A percentile compares a stretch with the other conserved stretches of the same genome.
phyloP scores from a whole-genome alignment of 1,284 basidiomycete genomes.

The Fomitopsis betulina region DNA sequence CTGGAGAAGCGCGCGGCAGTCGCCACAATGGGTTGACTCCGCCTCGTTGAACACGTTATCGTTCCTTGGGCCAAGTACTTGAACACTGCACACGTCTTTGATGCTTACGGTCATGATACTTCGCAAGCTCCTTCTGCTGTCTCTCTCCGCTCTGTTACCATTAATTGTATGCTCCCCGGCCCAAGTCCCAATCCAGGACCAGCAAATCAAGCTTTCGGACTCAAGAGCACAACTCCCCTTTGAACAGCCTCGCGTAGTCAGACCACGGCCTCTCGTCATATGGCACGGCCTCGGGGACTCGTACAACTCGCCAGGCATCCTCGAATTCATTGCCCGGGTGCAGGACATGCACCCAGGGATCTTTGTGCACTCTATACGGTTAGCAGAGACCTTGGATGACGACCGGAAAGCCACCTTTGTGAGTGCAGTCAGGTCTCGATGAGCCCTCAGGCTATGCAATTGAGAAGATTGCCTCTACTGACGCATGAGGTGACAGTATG shows the following conservation, averaged over 20 bases:
- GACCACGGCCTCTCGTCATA: constrained; percentile 71
- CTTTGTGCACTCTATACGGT: constrained; percentile 79
- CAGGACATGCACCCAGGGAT: constrained; percentile 77
- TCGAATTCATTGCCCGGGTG: constrained; percentile 64
- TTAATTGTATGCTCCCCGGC: background rate
- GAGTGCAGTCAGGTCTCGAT: background rate
- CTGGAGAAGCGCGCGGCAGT: too few relatives aligned
- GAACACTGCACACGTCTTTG: too few relatives aligned
- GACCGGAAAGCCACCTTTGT: constrained; percentile 83
- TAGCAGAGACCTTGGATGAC: constrained; percentile 60
- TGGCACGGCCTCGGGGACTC: constrained; percentile 93
- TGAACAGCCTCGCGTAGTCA: background rate
- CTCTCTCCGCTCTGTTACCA: background rate
- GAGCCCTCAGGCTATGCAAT: too few relatives aligned
- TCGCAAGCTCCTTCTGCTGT: background rate
- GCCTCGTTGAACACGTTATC: too few relatives aligned
- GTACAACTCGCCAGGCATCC: constrained; percentile 62
- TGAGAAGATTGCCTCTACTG: background rate
- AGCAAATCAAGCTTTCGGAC: background rate
- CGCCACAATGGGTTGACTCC: too few relatives aligned
- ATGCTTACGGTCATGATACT: background rate
- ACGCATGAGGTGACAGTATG: constrained; percentile 51
- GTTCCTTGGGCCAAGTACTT: too few relatives aligned
- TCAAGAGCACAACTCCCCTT: background rate
- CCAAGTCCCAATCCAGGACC: background rate